Evolutionary conservation across 2,329 filamentous ascomycete species (phyloP).

Genomic region (Pyricularia grisea): DNA sequence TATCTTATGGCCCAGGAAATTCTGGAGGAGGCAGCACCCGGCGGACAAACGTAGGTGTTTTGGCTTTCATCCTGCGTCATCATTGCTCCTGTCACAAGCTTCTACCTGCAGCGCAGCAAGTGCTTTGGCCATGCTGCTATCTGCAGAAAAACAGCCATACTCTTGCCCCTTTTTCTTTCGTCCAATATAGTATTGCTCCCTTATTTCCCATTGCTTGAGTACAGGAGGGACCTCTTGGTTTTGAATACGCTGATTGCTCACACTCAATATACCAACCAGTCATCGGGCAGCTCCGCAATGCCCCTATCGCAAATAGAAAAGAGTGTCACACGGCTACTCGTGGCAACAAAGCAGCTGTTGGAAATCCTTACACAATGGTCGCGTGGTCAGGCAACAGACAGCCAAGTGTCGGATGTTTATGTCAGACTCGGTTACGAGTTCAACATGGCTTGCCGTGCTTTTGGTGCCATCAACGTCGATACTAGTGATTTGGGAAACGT

Average conservation of each 20-base stretch:
- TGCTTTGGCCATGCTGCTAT: neutral
- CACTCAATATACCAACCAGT: slow-evolving; percentile 6
- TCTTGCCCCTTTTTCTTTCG: neutral
- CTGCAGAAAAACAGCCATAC: too few species aligned
- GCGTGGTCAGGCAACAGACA: slow-evolving; percentile 80
- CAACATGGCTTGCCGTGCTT: slow-evolving; percentile 96
- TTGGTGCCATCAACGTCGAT: slow-evolving; percentile 94
- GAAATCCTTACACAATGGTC: slow-evolving; percentile 98
- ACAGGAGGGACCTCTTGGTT: neutral
- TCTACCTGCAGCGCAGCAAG: neutral
- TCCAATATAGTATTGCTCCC: neutral
- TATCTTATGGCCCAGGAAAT: neutral
- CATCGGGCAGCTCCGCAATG: slow-evolving; percentile 58
- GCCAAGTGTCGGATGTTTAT: slow-evolving; percentile 95
- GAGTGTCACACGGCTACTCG: slow-evolving; percentile 93
- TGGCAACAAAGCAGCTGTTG: slow-evolving; percentile 94
- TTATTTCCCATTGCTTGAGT: neutral
- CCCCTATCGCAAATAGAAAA: slow-evolving; percentile 95
- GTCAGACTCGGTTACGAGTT: slow-evolving; percentile 97
- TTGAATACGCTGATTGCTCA: neutral
- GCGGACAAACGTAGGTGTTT: slow-evolving; percentile 47
- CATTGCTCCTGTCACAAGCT: slow-evolving; percentile 6
- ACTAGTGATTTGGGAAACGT: slow-evolving; percentile 91
- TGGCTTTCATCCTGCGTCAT: slow-evolving; percentile 7
- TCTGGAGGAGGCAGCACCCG: slow-evolving; percentile 26